Conservation (phyloP, 352 stramenopile genomes). For the Phytopythium vexans region DNA sequence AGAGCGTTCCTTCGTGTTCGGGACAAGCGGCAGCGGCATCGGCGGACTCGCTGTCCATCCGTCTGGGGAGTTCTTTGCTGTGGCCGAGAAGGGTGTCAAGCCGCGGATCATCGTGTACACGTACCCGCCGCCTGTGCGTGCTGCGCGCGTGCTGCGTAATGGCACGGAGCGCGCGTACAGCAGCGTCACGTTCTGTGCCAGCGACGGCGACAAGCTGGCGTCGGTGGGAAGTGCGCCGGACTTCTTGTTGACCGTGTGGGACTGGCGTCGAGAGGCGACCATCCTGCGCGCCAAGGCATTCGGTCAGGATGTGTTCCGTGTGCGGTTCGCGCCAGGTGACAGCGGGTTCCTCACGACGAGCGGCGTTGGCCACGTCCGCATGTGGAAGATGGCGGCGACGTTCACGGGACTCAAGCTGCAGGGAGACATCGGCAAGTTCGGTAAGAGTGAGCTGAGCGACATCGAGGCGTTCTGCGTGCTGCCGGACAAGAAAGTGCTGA, state of each 20-base stretch:
- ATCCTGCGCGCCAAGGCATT: constrained; percentile 93
- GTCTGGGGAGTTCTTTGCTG: constrained; percentile 69
- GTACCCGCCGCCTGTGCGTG: constrained; percentile 65
- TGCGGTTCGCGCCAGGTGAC: constrained; percentile 86
- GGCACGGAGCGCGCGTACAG: constrained; percentile 85
- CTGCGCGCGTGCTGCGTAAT: constrained; percentile 74
- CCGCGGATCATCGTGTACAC: constrained; percentile 87
- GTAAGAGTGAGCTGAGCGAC: constrained; percentile 93
- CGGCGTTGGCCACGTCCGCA: constrained; percentile 92
- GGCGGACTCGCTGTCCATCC: constrained; percentile 73
- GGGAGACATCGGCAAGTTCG: constrained; percentile 95
- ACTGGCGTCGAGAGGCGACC: constrained; percentile 88
- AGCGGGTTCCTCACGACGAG: constrained; percentile 90
- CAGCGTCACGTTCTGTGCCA: constrained; percentile 57
- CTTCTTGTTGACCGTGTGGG: constrained; percentile 92
- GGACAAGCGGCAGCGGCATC: constrained; percentile 58
- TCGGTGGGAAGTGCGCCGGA: constrained; percentile 87
- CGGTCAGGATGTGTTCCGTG: constrained; percentile 92
- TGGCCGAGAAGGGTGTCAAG: constrained; percentile 87
- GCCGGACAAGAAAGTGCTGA: constrained; percentile 94
- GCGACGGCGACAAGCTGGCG: constrained; percentile 77
- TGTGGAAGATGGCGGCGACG: constrained; percentile 96
- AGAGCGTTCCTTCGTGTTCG: constrained; percentile 59
- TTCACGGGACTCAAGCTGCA: constrained; percentile 96
- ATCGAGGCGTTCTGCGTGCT: constrained; percentile 92